phyloP scores from a whole-genome alignment of 495 filamentous ascomycete genomes.

The Annulohypoxylon moriforme region DNA sequence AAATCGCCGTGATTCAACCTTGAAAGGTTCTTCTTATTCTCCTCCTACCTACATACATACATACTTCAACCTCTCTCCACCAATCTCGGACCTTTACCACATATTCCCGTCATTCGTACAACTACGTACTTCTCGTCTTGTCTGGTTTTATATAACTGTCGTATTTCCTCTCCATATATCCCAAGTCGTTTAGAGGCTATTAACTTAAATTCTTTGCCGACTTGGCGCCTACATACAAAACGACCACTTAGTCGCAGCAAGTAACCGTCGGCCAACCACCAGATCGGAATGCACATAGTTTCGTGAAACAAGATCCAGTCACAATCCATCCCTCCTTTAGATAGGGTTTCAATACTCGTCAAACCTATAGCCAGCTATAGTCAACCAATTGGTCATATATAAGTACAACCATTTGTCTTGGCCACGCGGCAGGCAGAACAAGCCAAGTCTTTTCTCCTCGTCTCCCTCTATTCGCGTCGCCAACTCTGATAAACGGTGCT shows the following conservation, averaged over 20 bases:
- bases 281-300: slow-evolving; percentile 39
- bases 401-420: slow-evolving; percentile 16
- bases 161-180: slow-evolving; percentile 1
- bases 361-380: slow-evolving; percentile 12
- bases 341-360: slow-evolving; percentile 28
- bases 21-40: neutral
- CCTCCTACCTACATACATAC: neutral
- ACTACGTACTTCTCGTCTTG: neutral
- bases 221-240: slow-evolving; percentile 6
- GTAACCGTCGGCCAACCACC: slow-evolving; percentile 27
- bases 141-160: neutral
- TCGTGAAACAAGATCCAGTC: slow-evolving; percentile 31
- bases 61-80: slow-evolving; percentile 29
- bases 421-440: slow-evolving; percentile 29
- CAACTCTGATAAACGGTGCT: neutral
- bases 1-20: neutral
- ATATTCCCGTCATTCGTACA: slow-evolving; percentile 26
- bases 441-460: slow-evolving; percentile 1
- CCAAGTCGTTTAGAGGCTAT: neutral
- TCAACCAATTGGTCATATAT: slow-evolving; percentile 27
- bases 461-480: neutral
- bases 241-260: slow-evolving; percentile 6
- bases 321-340: slow-evolving; percentile 8
- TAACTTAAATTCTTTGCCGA: slow-evolving; percentile 10
- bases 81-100: slow-evolving; percentile 1